These are phyloP conservation scores for Rubia occidens DNA, from an alignment of 305 asterid genomes.

Conservation along the genomic window DNA sequence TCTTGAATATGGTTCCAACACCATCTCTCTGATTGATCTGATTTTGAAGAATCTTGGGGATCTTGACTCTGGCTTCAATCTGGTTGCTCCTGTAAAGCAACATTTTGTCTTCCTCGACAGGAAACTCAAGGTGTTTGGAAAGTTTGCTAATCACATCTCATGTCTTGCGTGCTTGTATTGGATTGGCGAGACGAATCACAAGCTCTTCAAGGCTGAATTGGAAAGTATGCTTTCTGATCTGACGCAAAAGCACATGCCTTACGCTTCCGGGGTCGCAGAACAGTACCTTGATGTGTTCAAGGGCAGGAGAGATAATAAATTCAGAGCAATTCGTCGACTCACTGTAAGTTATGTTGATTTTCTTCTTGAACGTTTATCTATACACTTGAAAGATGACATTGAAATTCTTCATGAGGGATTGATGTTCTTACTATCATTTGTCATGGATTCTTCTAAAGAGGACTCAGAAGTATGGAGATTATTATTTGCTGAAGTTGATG, in stretches of 20 bases:
- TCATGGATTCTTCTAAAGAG: constrained; percentile 13
- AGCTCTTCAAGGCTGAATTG: no score
- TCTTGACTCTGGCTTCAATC: not conserved
- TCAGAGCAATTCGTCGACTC: no score
- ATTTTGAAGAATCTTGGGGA: not conserved
- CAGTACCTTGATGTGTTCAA: not conserved
- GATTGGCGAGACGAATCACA: not conserved
- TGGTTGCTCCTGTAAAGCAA: not conserved
- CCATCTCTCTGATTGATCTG: no score
- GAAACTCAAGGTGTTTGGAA: not conserved
- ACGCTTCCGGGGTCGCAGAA: no score
- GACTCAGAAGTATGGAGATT: constrained; percentile 7
- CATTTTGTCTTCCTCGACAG: not conserved
- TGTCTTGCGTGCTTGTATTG: not conserved
- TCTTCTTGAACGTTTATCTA: not conserved
- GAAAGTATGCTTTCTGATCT: not conserved
- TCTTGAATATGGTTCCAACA: not conserved
- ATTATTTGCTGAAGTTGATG: no score
- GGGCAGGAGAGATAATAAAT: not conserved
- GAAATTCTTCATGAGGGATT: constrained; percentile 2
- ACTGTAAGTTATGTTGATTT: not conserved
- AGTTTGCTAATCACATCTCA: not conserved
- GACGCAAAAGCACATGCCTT: not conserved
- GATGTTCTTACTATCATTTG: constrained; percentile 10
- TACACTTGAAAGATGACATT: no score